A percentile compares a stretch with the other conserved stretches of the same genome.
phyloP scores from a whole-genome alignment of 768 basidiomycete species.

The Xerocomellus intermedius region DNA sequence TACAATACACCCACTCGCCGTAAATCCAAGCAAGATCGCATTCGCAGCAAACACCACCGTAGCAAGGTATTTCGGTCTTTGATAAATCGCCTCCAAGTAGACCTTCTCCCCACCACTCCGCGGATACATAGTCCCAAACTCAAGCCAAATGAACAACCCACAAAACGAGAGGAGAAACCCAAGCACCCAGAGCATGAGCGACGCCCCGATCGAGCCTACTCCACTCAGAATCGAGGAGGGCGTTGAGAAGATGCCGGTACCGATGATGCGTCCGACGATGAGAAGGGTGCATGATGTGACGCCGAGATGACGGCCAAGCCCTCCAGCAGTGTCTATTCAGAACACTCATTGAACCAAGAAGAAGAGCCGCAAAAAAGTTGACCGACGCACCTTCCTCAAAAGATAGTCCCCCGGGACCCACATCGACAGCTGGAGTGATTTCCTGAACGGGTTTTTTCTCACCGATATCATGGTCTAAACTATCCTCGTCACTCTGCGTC shows the following conservation, averaged over 20 bases:
- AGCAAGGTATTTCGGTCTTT: slow-evolving; percentile 44
- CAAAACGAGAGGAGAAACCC: slow-evolving; percentile 58
- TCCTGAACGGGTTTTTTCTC: background rate
- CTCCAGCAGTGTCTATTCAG: slow-evolving; percentile 45
- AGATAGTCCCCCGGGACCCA: slow-evolving; percentile 43
- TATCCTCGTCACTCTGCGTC: background rate
- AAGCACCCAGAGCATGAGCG: slow-evolving; percentile 60
- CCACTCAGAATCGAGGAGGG: slow-evolving; percentile 55
- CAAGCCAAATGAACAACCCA: slow-evolving; percentile 61
- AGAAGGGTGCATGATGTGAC: slow-evolving; percentile 54
- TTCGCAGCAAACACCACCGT: slow-evolving; percentile 50
- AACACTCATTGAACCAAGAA: background rate
- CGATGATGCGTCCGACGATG: slow-evolving; percentile 56
- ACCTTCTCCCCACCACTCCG: slow-evolving; percentile 63
- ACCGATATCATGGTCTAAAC: background rate
- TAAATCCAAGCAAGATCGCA: slow-evolving; percentile 45
- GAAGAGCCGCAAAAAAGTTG: background rate
- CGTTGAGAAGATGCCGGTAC: slow-evolving; percentile 61
- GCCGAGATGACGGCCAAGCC: slow-evolving; percentile 56
- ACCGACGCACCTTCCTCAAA: slow-evolving; percentile 44
- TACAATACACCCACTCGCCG: slow-evolving; percentile 47
- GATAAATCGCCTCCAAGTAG: slow-evolving; percentile 56
- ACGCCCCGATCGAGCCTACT: slow-evolving; percentile 58
- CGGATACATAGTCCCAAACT: slow-evolving; percentile 62
- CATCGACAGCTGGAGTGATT: slow-evolving; percentile 9